Evolutionary conservation across 257 asterid genomes (phyloP).

Genomic region (Forsythia viridissima): DNA sequence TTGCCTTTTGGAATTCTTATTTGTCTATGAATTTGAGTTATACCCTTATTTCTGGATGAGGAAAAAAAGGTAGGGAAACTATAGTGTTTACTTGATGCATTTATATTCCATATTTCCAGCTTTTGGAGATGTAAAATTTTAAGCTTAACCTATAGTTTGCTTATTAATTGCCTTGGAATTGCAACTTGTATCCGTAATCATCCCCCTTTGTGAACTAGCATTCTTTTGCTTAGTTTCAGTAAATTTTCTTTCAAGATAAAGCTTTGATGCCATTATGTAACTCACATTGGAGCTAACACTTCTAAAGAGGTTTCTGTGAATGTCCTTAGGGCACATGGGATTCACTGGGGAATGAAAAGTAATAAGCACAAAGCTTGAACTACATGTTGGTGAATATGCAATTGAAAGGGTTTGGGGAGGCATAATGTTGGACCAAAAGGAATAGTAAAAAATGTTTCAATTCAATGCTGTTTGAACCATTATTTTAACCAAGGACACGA

Average conservation of each 20-base stretch:
- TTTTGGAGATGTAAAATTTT: not conserved
- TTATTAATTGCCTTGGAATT: not conserved
- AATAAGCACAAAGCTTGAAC: not conserved
- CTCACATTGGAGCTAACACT: not conserved
- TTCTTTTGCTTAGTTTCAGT: not conserved
- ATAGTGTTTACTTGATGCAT: not conserved
- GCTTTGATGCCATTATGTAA: not conserved
- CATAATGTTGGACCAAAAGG: not conserved
- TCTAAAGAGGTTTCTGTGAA: not conserved
- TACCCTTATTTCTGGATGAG: not conserved
- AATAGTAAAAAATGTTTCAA: not conserved
- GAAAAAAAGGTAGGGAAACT: not conserved
- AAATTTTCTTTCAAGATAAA: not conserved
- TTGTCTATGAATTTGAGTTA: not conserved
- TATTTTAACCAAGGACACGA: not conserved
- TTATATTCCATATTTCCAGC: not conserved
- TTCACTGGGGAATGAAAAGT: not conserved
- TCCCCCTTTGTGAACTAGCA: not conserved
- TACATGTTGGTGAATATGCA: not conserved
- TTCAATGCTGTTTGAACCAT: not conserved
- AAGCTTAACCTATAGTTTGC: not conserved
- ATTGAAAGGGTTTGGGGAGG: not conserved
- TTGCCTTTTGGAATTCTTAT: not conserved
- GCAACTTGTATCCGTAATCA: not conserved
- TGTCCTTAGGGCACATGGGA: not conserved